Evolutionary conservation across 2,329 filamentous ascomycete genomes (phyloP), one percentile per base, ranked within the genome.

Genomic region (Alternaria sp.): DNA sequence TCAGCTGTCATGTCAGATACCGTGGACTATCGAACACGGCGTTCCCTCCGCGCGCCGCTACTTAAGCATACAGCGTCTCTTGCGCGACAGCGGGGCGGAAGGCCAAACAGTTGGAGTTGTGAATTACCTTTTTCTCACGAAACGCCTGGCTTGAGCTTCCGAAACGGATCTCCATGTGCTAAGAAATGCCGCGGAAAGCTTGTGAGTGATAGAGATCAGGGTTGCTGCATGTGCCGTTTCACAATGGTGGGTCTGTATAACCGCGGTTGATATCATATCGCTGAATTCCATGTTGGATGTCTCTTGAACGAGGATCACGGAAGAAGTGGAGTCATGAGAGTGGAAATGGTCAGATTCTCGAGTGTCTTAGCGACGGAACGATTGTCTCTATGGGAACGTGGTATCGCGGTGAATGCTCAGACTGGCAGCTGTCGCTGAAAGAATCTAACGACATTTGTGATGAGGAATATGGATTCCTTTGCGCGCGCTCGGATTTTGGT

Each of bases 181-280:
- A 53, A 53, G 49, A 53, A 41, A 53, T 53, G 49, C 49, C 49
- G 49, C 30, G 49, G 49, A 53, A 53, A 53, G 49, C 49, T 53
- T 53, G 30, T 53, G 49, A 28, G 33, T 53, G 49, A 37, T 53
- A n/a, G 28, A 37, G 28, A 23, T 53, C 20, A 41, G 30, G 49
- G 30, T 53, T 41, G 49, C 33, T 21, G 49, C 49, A 20, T 53
- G 28, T 25, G 18, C 11, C 15, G 49, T 53, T 53, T 37, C 49
- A 53, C n/a, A 6, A n/a, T 25, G 30, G 30, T 53, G 28, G 49
- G 20, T 23, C 30, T 53, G 49, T 53, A 37, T 37, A 41, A 30
- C 28, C 49, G 49, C 28, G 49, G 49, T 41, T 25, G 49, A n/a
- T 53, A 53, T 53, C 49, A 41, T 53, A 41, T 53, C 30, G 30